These are phyloP conservation scores for Suillus cothurnatus DNA, from an alignment of 768 basidiomycete species.

Conservation along the genomic window DNA sequence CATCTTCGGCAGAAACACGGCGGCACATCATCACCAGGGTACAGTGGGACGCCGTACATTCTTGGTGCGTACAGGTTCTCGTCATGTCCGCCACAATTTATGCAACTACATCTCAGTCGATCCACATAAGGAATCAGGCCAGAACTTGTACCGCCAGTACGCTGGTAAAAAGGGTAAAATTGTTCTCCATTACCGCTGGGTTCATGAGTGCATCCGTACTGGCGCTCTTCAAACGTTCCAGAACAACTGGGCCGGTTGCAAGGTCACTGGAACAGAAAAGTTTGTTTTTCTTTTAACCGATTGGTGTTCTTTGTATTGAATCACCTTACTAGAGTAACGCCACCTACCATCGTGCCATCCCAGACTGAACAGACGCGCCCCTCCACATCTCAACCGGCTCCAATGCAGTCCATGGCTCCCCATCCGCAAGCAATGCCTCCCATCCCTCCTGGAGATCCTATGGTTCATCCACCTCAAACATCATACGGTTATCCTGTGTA, in stretches of 20 bases:
- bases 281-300: conserved; percentile 35
- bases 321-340: conserved; percentile 26
- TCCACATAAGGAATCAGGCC: conserved; percentile 76
- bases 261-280: conserved; percentile 75
- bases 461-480: conserved; percentile 31
- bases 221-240: conserved; percentile 73
- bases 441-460: conserved; percentile 28
- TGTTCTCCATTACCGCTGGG: conserved; percentile 74
- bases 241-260: conserved; percentile 79
- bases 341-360: conserved; percentile 19
- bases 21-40: conserved; percentile 70
- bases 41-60: conserved; percentile 79
- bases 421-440: conserved; percentile 32
- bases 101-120: conserved; percentile 53
- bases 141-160: conserved; percentile 80
- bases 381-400: conserved; percentile 26
- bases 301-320: conserved; percentile 8
- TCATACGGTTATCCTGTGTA: conserved; percentile 38
- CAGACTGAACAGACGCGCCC: conserved; percentile 24
- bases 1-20: conserved; percentile 64
- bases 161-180: conserved; percentile 79
- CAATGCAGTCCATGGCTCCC: conserved; percentile 29
- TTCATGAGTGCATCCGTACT: conserved; percentile 72
- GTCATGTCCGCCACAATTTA: background rate
- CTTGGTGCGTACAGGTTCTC: conserved; percentile 54